These are phyloP conservation scores for Lentinula lateritia DNA, from an alignment of 768 basidiomycete species.

Conservation along the genomic window DNA sequence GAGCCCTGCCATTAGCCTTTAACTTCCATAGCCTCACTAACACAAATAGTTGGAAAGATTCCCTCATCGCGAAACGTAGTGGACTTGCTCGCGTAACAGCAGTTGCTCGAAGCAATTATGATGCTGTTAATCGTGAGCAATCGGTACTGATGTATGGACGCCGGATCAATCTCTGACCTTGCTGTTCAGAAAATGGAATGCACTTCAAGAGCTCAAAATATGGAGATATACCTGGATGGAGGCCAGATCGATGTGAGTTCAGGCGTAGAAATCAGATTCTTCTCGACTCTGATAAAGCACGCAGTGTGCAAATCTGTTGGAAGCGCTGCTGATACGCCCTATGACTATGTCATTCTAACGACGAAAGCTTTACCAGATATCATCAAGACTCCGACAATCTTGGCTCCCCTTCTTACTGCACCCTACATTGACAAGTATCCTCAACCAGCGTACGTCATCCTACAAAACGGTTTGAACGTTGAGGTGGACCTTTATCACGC, in stretches of 20 bases:
- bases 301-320: conserved; percentile 53
- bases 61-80: conserved; percentile 50
- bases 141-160: background rate
- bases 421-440: conserved; percentile 38
- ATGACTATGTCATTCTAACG: conserved; percentile 60
- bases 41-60: conserved; percentile 31
- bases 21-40: background rate
- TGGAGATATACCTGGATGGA: conserved; percentile 53
- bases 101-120: conserved; percentile 68
- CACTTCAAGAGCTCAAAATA: conserved; percentile 54
- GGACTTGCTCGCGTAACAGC: conserved; percentile 61
- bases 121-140: conserved; percentile 39
- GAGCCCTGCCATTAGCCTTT: conserved; percentile 17
- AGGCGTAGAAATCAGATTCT: background rate
- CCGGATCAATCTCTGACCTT: background rate
- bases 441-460: conserved; percentile 55
- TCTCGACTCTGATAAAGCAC: background rate
- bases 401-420: conserved; percentile 47
- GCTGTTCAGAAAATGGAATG: conserved; percentile 43
- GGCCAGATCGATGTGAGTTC: conserved; percentile 55
- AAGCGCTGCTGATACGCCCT: conserved; percentile 55
- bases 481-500: conserved; percentile 62
- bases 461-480: conserved; percentile 72
- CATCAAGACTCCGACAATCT: conserved; percentile 45
- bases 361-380: conserved; percentile 73